A percentile compares a stretch with the other conserved stretches of the same genome.
Conservation (phyloP, 2,329 filamentous ascomycete genomes). For the Westerdykella ornata region DNA sequence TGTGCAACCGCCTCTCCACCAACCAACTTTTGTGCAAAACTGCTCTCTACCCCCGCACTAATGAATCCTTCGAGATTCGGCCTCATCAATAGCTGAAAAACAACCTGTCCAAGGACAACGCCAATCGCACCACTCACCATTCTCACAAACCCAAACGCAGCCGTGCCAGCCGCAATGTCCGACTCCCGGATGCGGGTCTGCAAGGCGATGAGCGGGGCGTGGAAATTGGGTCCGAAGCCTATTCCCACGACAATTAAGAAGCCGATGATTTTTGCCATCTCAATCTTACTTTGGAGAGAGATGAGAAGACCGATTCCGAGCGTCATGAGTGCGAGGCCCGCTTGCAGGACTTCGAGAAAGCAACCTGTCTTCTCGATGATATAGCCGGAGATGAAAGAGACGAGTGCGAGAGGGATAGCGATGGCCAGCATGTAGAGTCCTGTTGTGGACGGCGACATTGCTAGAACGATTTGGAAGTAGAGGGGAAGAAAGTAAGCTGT, state of each 20-base stretch:
- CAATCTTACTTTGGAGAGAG: slow-evolving; percentile 9
- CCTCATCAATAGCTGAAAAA: slow-evolving; percentile 52
- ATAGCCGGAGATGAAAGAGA: slow-evolving; percentile 43
- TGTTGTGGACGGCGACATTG: slow-evolving; percentile 52
- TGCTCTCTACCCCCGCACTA: slow-evolving; percentile 12
- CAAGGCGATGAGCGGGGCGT: slow-evolving; percentile 46
- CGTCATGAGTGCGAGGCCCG: slow-evolving; percentile 28
- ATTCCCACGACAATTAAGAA: slow-evolving; percentile 47
- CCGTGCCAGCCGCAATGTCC: slow-evolving; percentile 47
- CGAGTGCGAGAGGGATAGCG: slow-evolving; percentile 40
- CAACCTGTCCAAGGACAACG: slow-evolving; percentile 46
- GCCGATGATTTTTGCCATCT: slow-evolving; percentile 37
- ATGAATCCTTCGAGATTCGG: slow-evolving; percentile 33
- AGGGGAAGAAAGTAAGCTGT: slow-evolving; percentile 65
- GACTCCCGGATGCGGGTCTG: slow-evolving; percentile 52
- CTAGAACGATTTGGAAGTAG: slow-evolving; percentile 64
- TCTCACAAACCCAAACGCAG: slow-evolving; percentile 46
- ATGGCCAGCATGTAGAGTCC: slow-evolving; percentile 57
- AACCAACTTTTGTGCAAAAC: slow-evolving; percentile 21
- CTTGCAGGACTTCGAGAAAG: slow-evolving; percentile 35
- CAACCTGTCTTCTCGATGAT: slow-evolving; percentile 41
- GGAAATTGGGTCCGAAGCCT: slow-evolving; percentile 50
- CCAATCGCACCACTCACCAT: slow-evolving; percentile 43
- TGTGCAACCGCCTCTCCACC: slow-evolving; percentile 31
- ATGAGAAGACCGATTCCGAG: slow-evolving; percentile 32